Percentiles rank a stretch among this genome's conserved stretches.
Conservation (phyloP, 495 filamentous ascomycete species). For the Cercophora samala region DNA sequence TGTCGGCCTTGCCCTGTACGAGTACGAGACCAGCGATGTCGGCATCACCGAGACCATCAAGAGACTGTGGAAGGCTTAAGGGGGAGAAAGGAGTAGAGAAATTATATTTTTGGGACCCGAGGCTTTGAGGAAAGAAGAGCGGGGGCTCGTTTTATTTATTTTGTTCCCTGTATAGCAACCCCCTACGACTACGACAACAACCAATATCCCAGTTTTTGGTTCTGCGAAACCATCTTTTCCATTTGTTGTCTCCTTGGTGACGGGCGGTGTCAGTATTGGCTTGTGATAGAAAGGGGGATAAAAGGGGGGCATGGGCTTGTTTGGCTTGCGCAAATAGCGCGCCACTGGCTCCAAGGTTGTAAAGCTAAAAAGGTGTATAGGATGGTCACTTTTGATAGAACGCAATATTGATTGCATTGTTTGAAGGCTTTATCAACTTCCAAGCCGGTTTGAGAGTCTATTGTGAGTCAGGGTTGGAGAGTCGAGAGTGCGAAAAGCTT, state of each 20-base stretch:
- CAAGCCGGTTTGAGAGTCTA: too few species aligned
- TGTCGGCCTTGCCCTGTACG: constrained; percentile 86
- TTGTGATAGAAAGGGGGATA: neutral
- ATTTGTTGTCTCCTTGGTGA: constrained; percentile 13
- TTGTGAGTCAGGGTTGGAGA: too few species aligned
- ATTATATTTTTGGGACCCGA: constrained; percentile 3
- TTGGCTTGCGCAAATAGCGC: neutral
- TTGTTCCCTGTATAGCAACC: constrained; percentile 7
- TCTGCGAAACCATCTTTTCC: constrained; percentile 13
- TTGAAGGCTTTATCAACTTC: neutral
- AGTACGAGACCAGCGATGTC: constrained; percentile 99
- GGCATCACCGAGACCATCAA: constrained; percentile 85
- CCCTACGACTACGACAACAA: constrained; percentile 9
- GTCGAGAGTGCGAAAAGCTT: too few species aligned
- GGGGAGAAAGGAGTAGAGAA: neutral
- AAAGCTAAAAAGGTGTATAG: constrained; percentile 9
- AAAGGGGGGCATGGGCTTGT: neutral
- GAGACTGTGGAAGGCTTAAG: constrained; percentile 75
- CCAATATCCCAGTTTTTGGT: constrained; percentile 15
- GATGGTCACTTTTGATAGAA: constrained; percentile 8
- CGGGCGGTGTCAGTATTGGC: constrained; percentile 3
- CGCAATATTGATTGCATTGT: neutral
- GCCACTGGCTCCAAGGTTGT: constrained; percentile 1
- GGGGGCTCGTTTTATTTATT: constrained; percentile 7
- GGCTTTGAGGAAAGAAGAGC: constrained; percentile 4